Percentiles rank a stretch among this genome's conserved stretches.
phyloP scores from a whole-genome alignment of 192 early-diverging fungal species.

The Umbelopsis sp. region DNA sequence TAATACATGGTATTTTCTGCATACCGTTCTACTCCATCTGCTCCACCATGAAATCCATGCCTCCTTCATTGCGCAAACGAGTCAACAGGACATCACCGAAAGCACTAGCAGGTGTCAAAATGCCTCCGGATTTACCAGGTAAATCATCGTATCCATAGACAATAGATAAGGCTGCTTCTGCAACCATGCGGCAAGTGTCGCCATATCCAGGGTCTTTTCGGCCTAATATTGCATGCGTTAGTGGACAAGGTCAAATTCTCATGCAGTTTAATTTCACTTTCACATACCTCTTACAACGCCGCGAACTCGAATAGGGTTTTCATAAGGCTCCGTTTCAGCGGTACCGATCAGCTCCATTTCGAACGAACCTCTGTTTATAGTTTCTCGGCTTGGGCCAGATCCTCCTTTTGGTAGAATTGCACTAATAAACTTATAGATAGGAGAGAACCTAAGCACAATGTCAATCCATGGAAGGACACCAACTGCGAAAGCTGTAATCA shows the following conservation, averaged over 20 bases:
- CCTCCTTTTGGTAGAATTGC: slow-evolving; percentile 66
- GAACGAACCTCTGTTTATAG: slow-evolving; percentile 53
- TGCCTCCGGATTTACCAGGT: slow-evolving; percentile 63
- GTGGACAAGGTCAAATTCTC: neutral
- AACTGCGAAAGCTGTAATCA: slow-evolving; percentile 45
- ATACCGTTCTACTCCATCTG: slow-evolving; percentile 12
- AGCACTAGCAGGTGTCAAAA: slow-evolving; percentile 79
- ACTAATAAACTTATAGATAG: slow-evolving; percentile 47
- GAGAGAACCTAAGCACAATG: slow-evolving; percentile 47
- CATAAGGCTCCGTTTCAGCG: slow-evolving; percentile 47
- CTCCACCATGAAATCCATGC: slow-evolving; percentile 37
- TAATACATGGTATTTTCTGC: neutral
- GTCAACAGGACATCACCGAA: slow-evolving; percentile 73
- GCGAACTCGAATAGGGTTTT: slow-evolving; percentile 41
- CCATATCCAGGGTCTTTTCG: slow-evolving; percentile 81
- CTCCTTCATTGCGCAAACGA: slow-evolving; percentile 63
- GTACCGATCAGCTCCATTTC: slow-evolving; percentile 51
- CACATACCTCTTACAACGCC: slow-evolving; percentile 48
- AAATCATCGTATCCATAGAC: slow-evolving; percentile 57
- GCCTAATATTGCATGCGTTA: slow-evolving; percentile 17
- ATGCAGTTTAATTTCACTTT: neutral
- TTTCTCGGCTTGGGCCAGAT: slow-evolving; percentile 66
- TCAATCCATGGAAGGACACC: slow-evolving; percentile 37
- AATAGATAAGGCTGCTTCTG: slow-evolving; percentile 77
- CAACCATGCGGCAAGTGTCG: slow-evolving; percentile 78